Conservation (phyloP, 176 grass and related monocot species). For the Elaeis guineensis region DNA sequence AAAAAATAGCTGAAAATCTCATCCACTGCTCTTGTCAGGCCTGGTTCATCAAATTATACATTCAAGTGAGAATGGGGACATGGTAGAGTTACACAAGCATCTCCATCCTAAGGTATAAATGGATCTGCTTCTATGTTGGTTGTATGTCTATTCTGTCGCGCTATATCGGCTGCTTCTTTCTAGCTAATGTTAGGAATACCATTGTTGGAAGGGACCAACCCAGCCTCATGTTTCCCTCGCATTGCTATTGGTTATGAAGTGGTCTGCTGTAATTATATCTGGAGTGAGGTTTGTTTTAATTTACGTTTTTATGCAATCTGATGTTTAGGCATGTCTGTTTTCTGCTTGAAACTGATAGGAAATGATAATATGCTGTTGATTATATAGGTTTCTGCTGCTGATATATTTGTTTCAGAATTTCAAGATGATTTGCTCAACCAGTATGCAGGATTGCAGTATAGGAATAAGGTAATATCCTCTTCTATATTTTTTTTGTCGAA, state of each 20-base stretch:
- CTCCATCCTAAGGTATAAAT: constrained; percentile 78
- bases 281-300: constrained; percentile 65
- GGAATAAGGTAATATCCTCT: constrained; percentile 66
- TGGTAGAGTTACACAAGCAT: constrained; percentile 65
- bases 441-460: constrained; percentile 76
- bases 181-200: constrained; percentile 87
- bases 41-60: constrained; percentile 92
- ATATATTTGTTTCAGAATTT: constrained; percentile 83
- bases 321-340: no score
- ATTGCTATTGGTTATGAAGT: constrained; percentile 77
- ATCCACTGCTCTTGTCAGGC: constrained; percentile 33
- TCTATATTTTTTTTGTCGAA: not conserved
- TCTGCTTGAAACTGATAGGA: no score
- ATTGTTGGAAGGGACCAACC: constrained; percentile 84
- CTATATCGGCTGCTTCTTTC: constrained; percentile 13
- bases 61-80: constrained; percentile 64
- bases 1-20: no score
- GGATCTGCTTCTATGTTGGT: constrained; percentile 13
- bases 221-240: constrained; percentile 73
- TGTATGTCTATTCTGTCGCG: constrained; percentile 11
- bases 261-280: constrained; percentile 85
- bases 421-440: constrained; percentile 91
- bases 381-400: constrained; percentile 63
- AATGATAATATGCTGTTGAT: not conserved
- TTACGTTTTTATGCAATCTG: not conserved